These are phyloP conservation scores for Eucalyptus pauciflora DNA, from an alignment of 345 rosid species.

Conservation along the genomic window DNA sequence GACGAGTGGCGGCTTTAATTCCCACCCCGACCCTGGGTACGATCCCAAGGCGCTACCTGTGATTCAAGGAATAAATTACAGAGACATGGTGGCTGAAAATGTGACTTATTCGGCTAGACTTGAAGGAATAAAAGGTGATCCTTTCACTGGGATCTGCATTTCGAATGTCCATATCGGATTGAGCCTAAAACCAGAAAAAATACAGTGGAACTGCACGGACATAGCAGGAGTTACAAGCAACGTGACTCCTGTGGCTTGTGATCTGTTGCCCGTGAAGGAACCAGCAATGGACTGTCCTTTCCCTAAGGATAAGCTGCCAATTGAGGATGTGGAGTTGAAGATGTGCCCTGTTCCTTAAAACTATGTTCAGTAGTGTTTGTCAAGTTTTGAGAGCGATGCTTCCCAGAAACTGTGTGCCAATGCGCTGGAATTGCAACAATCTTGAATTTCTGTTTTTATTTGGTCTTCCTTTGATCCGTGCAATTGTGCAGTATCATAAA, in stretches of 20 bases:
- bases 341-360: constrained; percentile 14
- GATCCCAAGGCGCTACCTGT: constrained; percentile 55
- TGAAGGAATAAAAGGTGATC: constrained; percentile 31
- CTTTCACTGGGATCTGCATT: constrained; percentile 53
- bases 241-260: constrained; percentile 52
- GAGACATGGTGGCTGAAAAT: constrained; percentile 43
- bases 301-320: constrained; percentile 46
- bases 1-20: constrained; percentile 46
- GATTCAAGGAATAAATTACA: constrained; percentile 36
- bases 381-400: not conserved
- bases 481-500: not conserved
- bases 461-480: not conserved
- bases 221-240: constrained; percentile 39
- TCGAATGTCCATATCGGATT: constrained; percentile 46
- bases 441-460: not conserved
- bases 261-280: constrained; percentile 24
- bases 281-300: constrained; percentile 24
- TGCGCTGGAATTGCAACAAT: not conserved
- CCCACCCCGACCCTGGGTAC: constrained; percentile 50
- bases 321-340: constrained; percentile 36
- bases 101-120: constrained; percentile 39
- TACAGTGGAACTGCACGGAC: constrained; percentile 64
- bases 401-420: not conserved
- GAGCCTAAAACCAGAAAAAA: constrained; percentile 16
- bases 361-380: not conserved